A percentile compares a stretch with the other conserved stretches of the same genome.
Evolutionary conservation across 2,329 filamentous ascomycete genomes (phyloP).

Genomic region (Zymoseptoria tritici): DNA sequence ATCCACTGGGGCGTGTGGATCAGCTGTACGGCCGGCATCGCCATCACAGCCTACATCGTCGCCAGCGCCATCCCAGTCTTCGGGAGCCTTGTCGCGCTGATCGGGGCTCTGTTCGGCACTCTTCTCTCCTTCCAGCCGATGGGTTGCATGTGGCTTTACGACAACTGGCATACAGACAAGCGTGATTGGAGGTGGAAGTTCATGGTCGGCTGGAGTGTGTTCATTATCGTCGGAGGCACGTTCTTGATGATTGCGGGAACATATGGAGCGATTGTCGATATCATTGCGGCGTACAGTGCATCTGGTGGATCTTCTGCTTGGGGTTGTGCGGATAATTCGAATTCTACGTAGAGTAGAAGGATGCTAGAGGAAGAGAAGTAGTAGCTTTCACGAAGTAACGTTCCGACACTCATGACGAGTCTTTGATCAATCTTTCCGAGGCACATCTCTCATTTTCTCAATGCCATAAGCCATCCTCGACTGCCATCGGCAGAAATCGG

Average conservation of each 20-base stretch:
- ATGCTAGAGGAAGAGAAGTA: not conserved
- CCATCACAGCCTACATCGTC: conserved; percentile 21
- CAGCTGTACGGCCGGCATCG: conserved; percentile 11
- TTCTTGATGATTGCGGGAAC: conserved; percentile 42
- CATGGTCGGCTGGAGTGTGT: conserved; percentile 19
- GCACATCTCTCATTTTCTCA: not conserved
- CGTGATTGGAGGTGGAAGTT: conserved; percentile 13
- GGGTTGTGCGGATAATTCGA: conserved; percentile 2
- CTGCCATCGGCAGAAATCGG: not conserved
- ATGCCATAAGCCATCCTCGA: not conserved
- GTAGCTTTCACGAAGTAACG: not conserved
- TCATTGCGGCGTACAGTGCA: conserved; percentile 33
- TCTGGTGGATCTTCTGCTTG: not conserved
- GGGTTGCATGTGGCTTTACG: conserved; percentile 40
- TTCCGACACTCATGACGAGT: not conserved
- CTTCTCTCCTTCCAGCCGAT: conserved; percentile 25
- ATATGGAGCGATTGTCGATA: conserved; percentile 38
- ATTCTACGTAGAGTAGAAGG: conserved; percentile 4
- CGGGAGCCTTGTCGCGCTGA: conserved; percentile 18
- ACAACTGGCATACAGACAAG: conserved; percentile 31
- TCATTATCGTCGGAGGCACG: conserved; percentile 32
- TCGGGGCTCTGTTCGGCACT: conserved; percentile 22
- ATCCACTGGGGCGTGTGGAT: conserved; percentile 15
- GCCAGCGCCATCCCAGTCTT: conserved; percentile 24
- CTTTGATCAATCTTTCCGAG: not conserved